Conservation (phyloP, 2,329 filamentous ascomycete genomes). For the Metarhizium robertsii region DNA sequence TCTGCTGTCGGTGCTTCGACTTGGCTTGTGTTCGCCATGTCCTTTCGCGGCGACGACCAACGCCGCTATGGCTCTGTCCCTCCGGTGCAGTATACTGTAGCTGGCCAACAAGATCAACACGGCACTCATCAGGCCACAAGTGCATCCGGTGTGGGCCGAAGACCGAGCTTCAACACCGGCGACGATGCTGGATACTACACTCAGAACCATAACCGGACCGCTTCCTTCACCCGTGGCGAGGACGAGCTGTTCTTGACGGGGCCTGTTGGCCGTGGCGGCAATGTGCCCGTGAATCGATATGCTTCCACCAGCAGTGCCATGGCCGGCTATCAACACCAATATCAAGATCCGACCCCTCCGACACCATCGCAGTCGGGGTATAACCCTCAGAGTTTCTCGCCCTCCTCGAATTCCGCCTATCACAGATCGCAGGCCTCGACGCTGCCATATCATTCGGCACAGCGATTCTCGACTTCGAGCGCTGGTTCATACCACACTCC, state of each 20-base stretch:
- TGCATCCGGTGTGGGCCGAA: conserved; percentile 32
- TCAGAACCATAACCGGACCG: conserved; percentile 15
- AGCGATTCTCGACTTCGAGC: conserved; percentile 29
- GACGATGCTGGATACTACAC: conserved; percentile 56
- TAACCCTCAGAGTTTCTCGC: conserved; percentile 59
- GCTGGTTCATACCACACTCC: conserved; percentile 18
- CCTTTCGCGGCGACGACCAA: conserved; percentile 53
- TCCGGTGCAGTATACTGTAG: conserved; percentile 53
- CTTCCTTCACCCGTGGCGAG: conserved; percentile 16
- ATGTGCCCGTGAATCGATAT: conserved; percentile 20
- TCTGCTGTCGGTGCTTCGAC: conserved; percentile 1
- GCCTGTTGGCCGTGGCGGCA: conserved; percentile 20
- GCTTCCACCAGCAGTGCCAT: conserved; percentile 35
- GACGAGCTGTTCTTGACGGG: conserved; percentile 59
- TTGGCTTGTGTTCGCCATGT: conserved; percentile 34
- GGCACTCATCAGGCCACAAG: conserved; percentile 1
- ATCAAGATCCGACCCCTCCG: conserved; percentile 35
- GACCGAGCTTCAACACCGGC: conserved; percentile 66
- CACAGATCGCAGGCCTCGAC: conserved; percentile 42
- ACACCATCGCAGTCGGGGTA: conserved; percentile 44
- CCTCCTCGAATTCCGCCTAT: conserved; percentile 15
- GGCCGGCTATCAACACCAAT: conserved; percentile 43
- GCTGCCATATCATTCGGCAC: conserved; percentile 34
- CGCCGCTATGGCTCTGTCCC: conserved; percentile 58
- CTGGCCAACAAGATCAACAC: conserved; percentile 23